Base-by-base conservation (phyloP, 1,284 basidiomycete species). In the Microbotryum intermedium region DNA sequence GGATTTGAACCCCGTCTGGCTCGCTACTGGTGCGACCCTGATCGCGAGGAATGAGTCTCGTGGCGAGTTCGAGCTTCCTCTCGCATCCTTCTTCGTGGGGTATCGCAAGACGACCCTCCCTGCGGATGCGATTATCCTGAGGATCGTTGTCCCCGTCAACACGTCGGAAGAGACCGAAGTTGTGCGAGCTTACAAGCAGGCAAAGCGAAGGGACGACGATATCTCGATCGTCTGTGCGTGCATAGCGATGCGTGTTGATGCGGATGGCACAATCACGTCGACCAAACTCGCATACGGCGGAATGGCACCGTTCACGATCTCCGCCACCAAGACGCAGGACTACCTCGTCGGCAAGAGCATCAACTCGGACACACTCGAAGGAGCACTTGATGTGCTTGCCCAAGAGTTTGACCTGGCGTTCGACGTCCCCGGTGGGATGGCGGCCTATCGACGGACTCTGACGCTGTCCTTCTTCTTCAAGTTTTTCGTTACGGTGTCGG, bases 1-100 rank as follows among this genome's bases (percentile, higher is more conserved):
- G 52, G 75, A 76, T 57, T 65, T 75, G 25, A 76, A 76, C 56
- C 75, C 75, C 0, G 72, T 76, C 46, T 75, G 74, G 75, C 69
- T 75, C 8, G 75, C 75, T 2, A 58, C 64, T 8, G 71, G 71
- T 23, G 67, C 69, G 7, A 53, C 46, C 8, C 46, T 71, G 48
- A 50, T 57, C 39, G 69, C 62, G 26, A 66, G 69, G 29, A 59
- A 65, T 23, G 64, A 69, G 25, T 45, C 53, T 11, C 30, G 42
- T 23, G 60, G 58, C 7, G 65, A 62, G 23, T 30, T 53, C 43
- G 53, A 47, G 4, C 51, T 70, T 45, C 58, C 59, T 7, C 63
- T 72, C n/a, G 53, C 63, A 4, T 66, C 69, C 11, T 67, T 69
- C 58, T 76, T 76, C 69, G 60, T 68, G 21, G 74, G 74, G 9